Conservation (phyloP, 441 rosid species). For the Populus hybrid region DNA sequence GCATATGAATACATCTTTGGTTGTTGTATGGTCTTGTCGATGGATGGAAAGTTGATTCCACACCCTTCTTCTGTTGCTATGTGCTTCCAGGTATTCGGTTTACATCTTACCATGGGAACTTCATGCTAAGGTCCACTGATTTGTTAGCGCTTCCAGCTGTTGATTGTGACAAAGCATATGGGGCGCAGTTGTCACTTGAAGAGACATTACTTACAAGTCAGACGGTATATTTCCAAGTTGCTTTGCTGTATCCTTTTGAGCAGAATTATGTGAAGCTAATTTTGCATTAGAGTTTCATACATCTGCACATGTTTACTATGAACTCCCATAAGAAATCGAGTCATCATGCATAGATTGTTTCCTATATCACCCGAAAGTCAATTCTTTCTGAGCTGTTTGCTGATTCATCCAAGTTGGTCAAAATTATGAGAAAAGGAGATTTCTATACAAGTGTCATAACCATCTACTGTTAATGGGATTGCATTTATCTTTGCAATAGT, state of each 20-base stretch:
- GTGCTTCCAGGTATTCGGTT: constrained; percentile 78
- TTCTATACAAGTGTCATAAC: background rate
- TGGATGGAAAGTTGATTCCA: constrained; percentile 20
- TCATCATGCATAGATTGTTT: background rate
- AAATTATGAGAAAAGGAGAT: background rate
- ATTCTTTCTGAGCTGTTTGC: background rate
- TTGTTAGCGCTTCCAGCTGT: constrained; percentile 96
- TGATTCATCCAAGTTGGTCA: background rate
- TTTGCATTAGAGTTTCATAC: constrained; percentile 68
- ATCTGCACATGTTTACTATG: background rate
- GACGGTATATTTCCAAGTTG: constrained; percentile 97
- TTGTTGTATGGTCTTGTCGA: background rate
- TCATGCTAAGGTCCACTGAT: constrained; percentile 97
- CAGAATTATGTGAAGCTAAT: background rate
- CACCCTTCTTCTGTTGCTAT: constrained; percentile 2
- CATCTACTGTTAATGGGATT: background rate
- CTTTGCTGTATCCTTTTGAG: constrained; percentile 95
- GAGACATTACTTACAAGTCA: constrained; percentile 86
- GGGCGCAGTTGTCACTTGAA: constrained; percentile 90
- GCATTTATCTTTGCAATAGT: background rate
- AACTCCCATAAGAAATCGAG: background rate
- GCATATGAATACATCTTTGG: background rate
- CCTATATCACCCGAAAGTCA: background rate
- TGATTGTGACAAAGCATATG: constrained; percentile 99
- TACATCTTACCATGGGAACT: constrained; percentile 95